Percentiles rank a stretch among this genome's conserved stretches.
Evolutionary conservation across 106 monocot species (phyloP).

Genomic region (Narthecium ossifragum): DNA sequence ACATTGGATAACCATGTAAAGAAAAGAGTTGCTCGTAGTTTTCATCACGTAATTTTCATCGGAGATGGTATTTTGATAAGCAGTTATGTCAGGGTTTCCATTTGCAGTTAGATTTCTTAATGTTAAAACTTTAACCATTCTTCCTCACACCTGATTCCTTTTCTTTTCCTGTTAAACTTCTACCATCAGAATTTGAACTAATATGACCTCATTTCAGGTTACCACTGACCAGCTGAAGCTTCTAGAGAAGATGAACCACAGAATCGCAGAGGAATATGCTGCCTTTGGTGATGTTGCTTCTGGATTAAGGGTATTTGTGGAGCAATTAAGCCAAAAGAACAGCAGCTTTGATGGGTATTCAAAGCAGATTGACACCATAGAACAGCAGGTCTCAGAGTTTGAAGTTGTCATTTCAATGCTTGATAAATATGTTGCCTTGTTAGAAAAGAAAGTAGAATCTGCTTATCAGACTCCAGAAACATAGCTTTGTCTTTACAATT

Average conservation of each 20-base stretch:
- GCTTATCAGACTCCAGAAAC: too few species aligned
- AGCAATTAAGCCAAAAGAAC: conserved; percentile 76
- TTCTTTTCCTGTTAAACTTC: too few species aligned
- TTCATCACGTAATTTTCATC: too few species aligned
- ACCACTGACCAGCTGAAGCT: conserved; percentile 62
- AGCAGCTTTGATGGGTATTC: conserved; percentile 54
- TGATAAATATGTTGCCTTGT: conserved; percentile 60
- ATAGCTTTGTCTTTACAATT: too few species aligned
- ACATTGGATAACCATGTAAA: too few species aligned
- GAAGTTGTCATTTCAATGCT: conserved; percentile 95
- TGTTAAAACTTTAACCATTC: too few species aligned
- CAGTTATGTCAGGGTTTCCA: too few species aligned
- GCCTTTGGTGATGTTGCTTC: conserved; percentile 70
- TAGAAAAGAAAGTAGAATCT: conserved; percentile 68
- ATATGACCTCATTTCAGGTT: conserved; percentile 32
- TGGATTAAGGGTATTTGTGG: conserved; percentile 70
- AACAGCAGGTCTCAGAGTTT: conserved; percentile 78
- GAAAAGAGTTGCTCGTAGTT: too few species aligned
- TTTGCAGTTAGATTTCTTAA: too few species aligned
- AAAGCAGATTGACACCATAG: conserved; percentile 72
- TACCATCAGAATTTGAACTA: too few species aligned
- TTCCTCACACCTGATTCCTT: too few species aligned
- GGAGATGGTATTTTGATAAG: too few species aligned
- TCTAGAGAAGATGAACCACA: conserved; percentile 81
- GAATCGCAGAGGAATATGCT: conserved; percentile 68